Conservation (phyloP, 768 basidiomycete species). For the Artomyces pyxidatus region DNA sequence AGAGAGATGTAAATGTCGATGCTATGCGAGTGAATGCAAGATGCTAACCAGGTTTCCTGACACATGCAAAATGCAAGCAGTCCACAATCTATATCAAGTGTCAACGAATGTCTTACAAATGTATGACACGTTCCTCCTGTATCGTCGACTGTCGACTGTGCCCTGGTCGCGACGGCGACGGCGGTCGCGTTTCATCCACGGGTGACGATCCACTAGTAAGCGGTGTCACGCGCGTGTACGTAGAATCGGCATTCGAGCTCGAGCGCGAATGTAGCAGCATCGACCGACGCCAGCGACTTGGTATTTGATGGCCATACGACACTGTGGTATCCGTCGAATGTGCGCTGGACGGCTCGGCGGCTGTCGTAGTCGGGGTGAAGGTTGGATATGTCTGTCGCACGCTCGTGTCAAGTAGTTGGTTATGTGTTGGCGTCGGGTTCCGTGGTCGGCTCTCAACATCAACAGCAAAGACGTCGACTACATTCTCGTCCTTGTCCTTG, state of each 20-base stretch:
- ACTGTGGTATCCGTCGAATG: slow-evolving; percentile 9
- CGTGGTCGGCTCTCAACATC: slow-evolving; percentile 27
- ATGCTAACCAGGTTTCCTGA: background rate
- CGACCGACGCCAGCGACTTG: slow-evolving; percentile 11
- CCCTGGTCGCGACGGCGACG: background rate
- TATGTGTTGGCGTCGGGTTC: slow-evolving; percentile 48
- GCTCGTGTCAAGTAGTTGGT: slow-evolving; percentile 32
- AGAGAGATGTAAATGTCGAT: slow-evolving; percentile 9
- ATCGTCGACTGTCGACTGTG: slow-evolving; percentile 4
- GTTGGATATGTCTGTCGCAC: slow-evolving; percentile 35
- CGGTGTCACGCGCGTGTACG: background rate
- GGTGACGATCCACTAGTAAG: background rate
- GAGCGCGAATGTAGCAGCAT: background rate
- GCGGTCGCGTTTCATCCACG: background rate
- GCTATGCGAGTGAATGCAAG: background rate
- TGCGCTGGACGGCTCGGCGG: slow-evolving; percentile 12
- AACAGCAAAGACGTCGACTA: background rate
- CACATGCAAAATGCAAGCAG: slow-evolving; percentile 2
- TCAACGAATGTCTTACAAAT: background rate
- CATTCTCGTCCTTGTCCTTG: slow-evolving; percentile 14
- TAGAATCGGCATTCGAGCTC: slow-evolving; percentile 4
- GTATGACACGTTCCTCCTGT: slow-evolving; percentile 2
- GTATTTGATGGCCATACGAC: slow-evolving; percentile 12
- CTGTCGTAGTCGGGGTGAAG: slow-evolving; percentile 27
- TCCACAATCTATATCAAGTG: background rate